Base-by-base conservation (phyloP, 176 grass and related monocot species). In the Oryza punctata region DNA sequence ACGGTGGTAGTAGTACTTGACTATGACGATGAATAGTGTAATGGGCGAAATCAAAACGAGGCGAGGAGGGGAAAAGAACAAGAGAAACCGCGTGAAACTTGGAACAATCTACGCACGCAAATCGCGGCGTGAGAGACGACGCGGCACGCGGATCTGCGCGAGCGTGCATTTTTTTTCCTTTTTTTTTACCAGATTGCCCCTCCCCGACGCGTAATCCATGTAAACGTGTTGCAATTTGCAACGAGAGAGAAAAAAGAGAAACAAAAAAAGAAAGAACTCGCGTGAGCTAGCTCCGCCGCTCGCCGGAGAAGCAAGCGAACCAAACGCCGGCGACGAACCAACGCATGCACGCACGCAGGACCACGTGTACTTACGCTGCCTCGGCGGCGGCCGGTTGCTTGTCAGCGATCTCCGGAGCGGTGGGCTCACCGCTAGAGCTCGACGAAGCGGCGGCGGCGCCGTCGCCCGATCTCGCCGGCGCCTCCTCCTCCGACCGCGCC, bases 291-390 rank as follows among this genome's bases (percentile, higher is more conserved):
- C 52, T 21, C 52, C 52, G 52, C 19, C 52, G 52, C 18, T 24
- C 57, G 72, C 73, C 78, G 5, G 26, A 44, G 27, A 38, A 38
- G 37, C 37, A 8, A 38, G 7, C 7, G 37, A 78, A 43, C 70
- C 76, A 2, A 23, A 49, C 67, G 77, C 24, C 61, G 30, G 32
- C 46, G 7, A 57, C 15, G 50, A 18, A 57, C 18, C 0, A 7
- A 57, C 57, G 19, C 57, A 23, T n/a, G n/a, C 57, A 61, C 57
- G 57, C 16, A 10, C 40, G 40, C 40, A 0, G 40, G 40, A 0
- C 37, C 37, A 54, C 3, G 1, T 63, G 9, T 59, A 97, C 94
- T 97, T 88, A 97, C 94, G 82, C 84, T 97, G 87, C 79, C 41
- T 91, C 92, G 74, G 79, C 60, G 30, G 63, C n/a, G 50, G 71